Base-by-base conservation (phyloP, 2,329 filamentous ascomycete species). In the Exophiala lecanii-corni region DNA sequence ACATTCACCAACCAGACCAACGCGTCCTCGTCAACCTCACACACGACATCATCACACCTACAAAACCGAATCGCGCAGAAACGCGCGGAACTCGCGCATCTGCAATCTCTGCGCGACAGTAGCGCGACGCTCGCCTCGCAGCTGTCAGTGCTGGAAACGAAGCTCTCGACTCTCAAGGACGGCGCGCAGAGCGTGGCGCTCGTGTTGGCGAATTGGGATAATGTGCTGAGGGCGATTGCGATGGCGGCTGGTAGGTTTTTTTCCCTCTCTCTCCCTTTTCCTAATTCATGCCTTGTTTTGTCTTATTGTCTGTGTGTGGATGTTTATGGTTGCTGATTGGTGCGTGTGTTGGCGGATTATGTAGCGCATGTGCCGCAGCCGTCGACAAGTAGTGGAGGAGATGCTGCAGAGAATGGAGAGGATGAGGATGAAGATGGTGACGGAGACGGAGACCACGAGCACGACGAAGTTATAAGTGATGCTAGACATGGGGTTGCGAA, bases 201-300 rank as follows among this genome's bases (percentile, higher is more conserved):
- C 34, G 79, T 83, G n/a, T 69, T 83, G 57, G 74, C 76, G 28
- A 83, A 82, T 57, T 83, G 79, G 79, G 75, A 79, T 40, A 81
- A 78, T 54, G 79, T 83, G 19, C 62, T 83, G 36, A 67, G 76
- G 39, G 78, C 79, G 33, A 81, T 83, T 46, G 72, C 73, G 49
- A 80, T 83, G 72, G 79, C 79, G 41, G 80, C 76, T 41, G 70
- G 77, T 81, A 69, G 65, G 74, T 65, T 33, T 43, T 23, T 13
- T 12, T 17, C 16, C 6, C 12, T 26, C n/a, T n/a, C n/a, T n/a
- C n/a, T n/a, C n/a, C n/a, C n/a, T n/a, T n/a, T n/a, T n/a, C n/a
- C n/a, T n/a, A n/a, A n/a, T n/a, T n/a, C n/a, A n/a, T n/a, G n/a
- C n/a, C n/a, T n/a, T n/a, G n/a, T n/a, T n/a, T n/a, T n/a, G n/a